Conservation (phyloP, 257 asterid genomes). For the Nicotiana obtusifolia region DNA sequence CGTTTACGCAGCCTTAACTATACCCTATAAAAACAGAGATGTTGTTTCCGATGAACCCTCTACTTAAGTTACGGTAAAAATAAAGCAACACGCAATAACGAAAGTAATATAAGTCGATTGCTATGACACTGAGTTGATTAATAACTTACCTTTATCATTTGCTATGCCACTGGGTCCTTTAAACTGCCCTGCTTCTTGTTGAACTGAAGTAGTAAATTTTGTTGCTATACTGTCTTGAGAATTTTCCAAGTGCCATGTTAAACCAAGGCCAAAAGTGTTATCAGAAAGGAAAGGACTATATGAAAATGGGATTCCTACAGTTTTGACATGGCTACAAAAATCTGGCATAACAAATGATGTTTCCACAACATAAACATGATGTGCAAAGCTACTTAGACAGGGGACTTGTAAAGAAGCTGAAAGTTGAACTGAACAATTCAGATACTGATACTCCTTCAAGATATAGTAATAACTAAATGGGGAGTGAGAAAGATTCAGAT, state of each 20-base stretch:
- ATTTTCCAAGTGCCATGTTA: slow-evolving; percentile 29
- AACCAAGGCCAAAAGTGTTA: slow-evolving; percentile 37
- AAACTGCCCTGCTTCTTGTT: not conserved
- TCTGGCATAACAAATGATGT: slow-evolving; percentile 19
- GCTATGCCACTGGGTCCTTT: not conserved
- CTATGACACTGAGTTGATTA: no score
- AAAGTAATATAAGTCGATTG: no score
- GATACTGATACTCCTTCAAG: slow-evolving; percentile 30
- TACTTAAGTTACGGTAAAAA: no score
- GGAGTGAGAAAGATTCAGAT: slow-evolving; percentile 34
- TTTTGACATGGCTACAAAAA: slow-evolving; percentile 24
- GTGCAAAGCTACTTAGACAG: slow-evolving; percentile 27
- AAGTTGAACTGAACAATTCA: slow-evolving; percentile 35
- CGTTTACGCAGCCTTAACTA: no score
- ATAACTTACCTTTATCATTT: slow-evolving; percentile 1
- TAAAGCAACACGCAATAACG: no score
- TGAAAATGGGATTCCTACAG: slow-evolving; percentile 36
- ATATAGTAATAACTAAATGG: slow-evolving; percentile 39
- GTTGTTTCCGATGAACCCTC: no score
- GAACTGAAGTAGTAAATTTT: not conserved
- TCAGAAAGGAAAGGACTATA: slow-evolving; percentile 45
- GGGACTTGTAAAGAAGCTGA: slow-evolving; percentile 28
- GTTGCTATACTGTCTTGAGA: not conserved
- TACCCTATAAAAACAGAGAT: no score
- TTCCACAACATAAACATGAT: slow-evolving; percentile 36